phyloP scores from a whole-genome alignment of 192 early-diverging fungal species.

The Coemansia sp. region DNA sequence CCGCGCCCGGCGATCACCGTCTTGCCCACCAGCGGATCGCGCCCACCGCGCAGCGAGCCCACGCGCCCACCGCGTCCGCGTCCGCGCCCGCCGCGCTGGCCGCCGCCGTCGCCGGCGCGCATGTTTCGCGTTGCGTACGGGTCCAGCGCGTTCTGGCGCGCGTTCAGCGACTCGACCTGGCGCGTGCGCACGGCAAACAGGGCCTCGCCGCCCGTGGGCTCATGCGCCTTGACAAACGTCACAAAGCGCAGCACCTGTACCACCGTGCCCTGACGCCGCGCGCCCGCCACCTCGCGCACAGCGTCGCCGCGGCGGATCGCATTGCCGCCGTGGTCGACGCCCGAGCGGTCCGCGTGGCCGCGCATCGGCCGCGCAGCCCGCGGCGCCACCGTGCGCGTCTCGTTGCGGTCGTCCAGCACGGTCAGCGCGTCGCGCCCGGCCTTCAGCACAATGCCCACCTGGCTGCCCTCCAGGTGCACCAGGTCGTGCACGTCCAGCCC shows the following conservation, averaged over 20 bases:
- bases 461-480: constrained; percentile 70
- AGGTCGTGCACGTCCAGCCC: constrained; percentile 86
- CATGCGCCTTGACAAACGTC: constrained; percentile 77
- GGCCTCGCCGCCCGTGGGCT: constrained; percentile 66
- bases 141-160: constrained; percentile 26
- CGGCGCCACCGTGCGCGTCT: constrained; percentile 58
- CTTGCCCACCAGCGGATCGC: constrained; percentile 58
- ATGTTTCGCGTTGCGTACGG: constrained; percentile 42
- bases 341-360: constrained; percentile 50
- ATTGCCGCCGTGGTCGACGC: constrained; percentile 54
- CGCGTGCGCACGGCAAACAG: constrained; percentile 70
- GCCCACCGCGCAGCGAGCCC: constrained; percentile 41
- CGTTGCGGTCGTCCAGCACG: constrained; percentile 74
- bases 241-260: constrained; percentile 77
- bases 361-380: constrained; percentile 72
- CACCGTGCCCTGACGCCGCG: constrained; percentile 64
- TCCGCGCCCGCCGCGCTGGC: constrained; percentile 30
- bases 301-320: constrained; percentile 62
- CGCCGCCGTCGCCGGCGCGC: constrained; percentile 12
- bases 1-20: constrained; percentile 83
- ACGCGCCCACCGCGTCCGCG: constrained; percentile 40
- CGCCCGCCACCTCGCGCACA: constrained; percentile 67
- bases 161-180: constrained; percentile 55
- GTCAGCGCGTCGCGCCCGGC: constrained; percentile 70
- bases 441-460: constrained; percentile 78